phyloP scores from a whole-genome alignment of 805 yeast genomes.

The Saccharomycopsis capsularis region DNA sequence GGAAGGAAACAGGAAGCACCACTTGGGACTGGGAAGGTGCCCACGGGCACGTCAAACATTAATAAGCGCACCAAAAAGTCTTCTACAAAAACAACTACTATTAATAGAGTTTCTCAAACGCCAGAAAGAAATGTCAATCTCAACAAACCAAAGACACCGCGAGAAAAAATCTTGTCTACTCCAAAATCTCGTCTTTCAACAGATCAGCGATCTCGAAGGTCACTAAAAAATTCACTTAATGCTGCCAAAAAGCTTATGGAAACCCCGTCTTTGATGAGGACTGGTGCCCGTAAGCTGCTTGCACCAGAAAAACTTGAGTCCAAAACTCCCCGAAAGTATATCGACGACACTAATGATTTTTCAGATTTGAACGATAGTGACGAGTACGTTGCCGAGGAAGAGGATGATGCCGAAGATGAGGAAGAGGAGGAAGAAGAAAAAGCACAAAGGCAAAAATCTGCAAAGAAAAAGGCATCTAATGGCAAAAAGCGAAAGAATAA shows the following conservation, averaged over 20 bases:
- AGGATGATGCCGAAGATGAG: neutral
- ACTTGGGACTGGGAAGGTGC: too few species aligned
- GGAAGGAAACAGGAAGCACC: too few species aligned
- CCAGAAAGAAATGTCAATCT: too few species aligned
- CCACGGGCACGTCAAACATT: too few species aligned
- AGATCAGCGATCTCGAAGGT: neutral
- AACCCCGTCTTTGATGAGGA: neutral
- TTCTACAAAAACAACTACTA: too few species aligned
- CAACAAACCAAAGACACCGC: too few species aligned
- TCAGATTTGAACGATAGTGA: neutral
- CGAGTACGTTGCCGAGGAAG: neutral
- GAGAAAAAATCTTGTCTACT: too few species aligned
- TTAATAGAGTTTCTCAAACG: too few species aligned
- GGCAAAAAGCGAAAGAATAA: neutral
- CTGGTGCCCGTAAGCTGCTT: neutral
- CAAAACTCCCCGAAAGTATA: neutral
- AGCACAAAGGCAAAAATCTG: neutral
- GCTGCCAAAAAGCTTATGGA: neutral
- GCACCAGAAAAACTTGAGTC: too few species aligned
- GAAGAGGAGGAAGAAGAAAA: neutral
- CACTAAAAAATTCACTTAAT: neutral
- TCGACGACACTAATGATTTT: neutral
- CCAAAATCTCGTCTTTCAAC: too few species aligned
- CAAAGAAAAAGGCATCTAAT: neutral
- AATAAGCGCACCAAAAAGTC: too few species aligned